Percentiles rank a stretch among this genome's conserved stretches.
Evolutionary conservation across 306 rosid genomes (phyloP).

Genomic region (Prunus davidiana): DNA sequence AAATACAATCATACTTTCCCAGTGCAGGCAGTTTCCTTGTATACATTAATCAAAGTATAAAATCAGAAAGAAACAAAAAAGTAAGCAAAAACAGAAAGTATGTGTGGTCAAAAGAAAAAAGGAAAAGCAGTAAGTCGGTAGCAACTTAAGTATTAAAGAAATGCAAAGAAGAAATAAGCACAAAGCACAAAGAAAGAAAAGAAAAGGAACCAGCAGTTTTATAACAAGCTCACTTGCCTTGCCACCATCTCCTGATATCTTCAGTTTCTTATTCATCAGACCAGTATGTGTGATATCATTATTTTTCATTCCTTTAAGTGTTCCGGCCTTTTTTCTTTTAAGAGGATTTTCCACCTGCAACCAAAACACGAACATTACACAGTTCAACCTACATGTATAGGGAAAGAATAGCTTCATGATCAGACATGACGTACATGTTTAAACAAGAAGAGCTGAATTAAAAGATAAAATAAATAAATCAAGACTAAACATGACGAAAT

Average conservation of each 20-base stretch:
- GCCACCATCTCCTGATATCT: conserved; percentile 76
- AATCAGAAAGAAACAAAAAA: not conserved
- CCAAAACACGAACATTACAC: conserved; percentile 13
- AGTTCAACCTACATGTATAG: not conserved
- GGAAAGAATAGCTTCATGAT: conserved; percentile 12
- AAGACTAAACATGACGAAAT: not conserved
- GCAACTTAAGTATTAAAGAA: not conserved
- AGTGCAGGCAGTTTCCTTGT: not conserved
- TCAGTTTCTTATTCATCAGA: conserved; percentile 67
- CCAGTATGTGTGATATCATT: conserved; percentile 42
- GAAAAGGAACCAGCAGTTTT: not conserved
- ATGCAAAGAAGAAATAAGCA: not conserved
- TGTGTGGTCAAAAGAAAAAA: conserved; percentile 10
- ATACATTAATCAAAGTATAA: not conserved
- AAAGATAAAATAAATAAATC: conserved; percentile 18
- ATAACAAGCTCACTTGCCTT: conserved; percentile 52
- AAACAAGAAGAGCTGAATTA: conserved; percentile 17
- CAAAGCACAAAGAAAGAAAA: not conserved
- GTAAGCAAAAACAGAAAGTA: not conserved
- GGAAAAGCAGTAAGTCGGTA: not conserved
- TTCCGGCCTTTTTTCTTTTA: conserved; percentile 56
- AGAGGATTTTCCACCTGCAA: conserved; percentile 63
- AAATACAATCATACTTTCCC: not conserved
- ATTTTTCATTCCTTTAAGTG: conserved; percentile 63
- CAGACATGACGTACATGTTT: conserved; percentile 3